Evolutionary conservation across 2,329 filamentous ascomycete genomes (phyloP), one percentile per base, ranked within the genome.

Genomic region (Hymenoscyphus occultus): DNA sequence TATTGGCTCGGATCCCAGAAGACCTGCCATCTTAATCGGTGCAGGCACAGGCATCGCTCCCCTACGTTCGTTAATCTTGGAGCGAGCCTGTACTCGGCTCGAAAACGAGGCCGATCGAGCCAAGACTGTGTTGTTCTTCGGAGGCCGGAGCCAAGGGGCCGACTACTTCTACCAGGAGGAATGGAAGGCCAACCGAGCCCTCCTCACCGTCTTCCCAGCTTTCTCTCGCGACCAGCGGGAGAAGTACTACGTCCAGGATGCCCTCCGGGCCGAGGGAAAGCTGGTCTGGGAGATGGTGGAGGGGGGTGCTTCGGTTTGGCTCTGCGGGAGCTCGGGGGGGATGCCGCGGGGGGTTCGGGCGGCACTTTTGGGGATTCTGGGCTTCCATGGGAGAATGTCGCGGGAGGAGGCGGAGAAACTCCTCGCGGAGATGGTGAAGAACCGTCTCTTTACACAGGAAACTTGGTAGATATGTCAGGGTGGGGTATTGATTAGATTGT

Each of bases 31-130:
- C 40, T 86, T 93, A 73, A 86, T 97, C 62, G 92, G 89, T 1
- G 91, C 93, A 0, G 93, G 93, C 2, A 97, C 93, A 0, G 93
- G 93, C 6, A 81, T 97, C 39, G 94, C 93, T 0, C 93, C 94
- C 0, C 87, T 97, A 72, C 87, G 93, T 2, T 86, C 90, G 4
- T 82, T 97, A 70, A 82, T 95, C n/a, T 88, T 90, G 74, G 89
- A 96, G 70, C 89, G 92, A n/a, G 75, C 77, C 2, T 19, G 32
- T 14, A 19, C 16, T 4, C 2, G 0, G 40, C 45, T 16, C 35
- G 76, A 14, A 73, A 77, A 63, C 69, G 71, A 72, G 39, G 65
- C 73, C 14, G 70, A 75, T 31, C 65, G 78, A 19, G 73, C 72
- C 0, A 69, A 71, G 1, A 65, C 72, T 3, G 71, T 91, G 0